These are phyloP conservation scores for Takashimella koratensis DNA, from an alignment of 1,284 basidiomycete species.

Conservation along the genomic window DNA sequence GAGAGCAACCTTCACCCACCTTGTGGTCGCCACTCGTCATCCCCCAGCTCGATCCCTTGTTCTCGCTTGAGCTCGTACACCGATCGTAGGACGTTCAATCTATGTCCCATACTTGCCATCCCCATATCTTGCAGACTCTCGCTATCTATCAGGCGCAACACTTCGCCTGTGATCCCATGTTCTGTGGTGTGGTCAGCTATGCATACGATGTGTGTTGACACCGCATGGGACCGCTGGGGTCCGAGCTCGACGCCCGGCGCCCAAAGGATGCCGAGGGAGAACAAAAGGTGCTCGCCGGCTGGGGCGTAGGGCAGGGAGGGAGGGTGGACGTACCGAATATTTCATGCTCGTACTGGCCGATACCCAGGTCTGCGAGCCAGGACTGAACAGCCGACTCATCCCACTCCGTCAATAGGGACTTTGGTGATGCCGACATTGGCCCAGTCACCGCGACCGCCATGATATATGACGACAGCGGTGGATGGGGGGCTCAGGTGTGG, in stretches of 20 bases:
- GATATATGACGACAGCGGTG: not conserved
- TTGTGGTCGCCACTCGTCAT: conserved; percentile 83
- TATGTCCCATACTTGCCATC: conserved; percentile 76
- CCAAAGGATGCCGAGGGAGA: conserved; percentile 13
- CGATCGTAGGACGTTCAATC: conserved; percentile 80
- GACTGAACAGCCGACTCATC: conserved; percentile 72
- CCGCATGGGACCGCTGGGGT: not conserved
- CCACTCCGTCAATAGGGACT: conserved; percentile 56
- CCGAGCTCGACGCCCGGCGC: conserved; percentile 3
- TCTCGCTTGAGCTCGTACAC: conserved; percentile 84
- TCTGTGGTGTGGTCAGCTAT: conserved; percentile 54
- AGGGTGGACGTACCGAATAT: conserved; percentile 48
- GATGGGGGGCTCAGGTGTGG: not conserved
- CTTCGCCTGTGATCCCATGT: conserved; percentile 84
- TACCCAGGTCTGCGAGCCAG: conserved; percentile 70
- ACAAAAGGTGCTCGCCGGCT: conserved; percentile 20
- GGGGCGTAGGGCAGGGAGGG: too few species aligned
- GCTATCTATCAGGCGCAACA: conserved; percentile 73
- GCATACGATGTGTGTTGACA: not conserved
- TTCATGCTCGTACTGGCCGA: conserved; percentile 68
- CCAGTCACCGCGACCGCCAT: conserved; percentile 27
- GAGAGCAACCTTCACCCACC: conserved; percentile 65
- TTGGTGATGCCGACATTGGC: conserved; percentile 22
- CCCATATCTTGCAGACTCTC: conserved; percentile 80
- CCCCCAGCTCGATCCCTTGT: conserved; percentile 74